phyloP scores from a whole-genome alignment of 345 rosid genomes.

The Arabidopsis arenosa region DNA sequence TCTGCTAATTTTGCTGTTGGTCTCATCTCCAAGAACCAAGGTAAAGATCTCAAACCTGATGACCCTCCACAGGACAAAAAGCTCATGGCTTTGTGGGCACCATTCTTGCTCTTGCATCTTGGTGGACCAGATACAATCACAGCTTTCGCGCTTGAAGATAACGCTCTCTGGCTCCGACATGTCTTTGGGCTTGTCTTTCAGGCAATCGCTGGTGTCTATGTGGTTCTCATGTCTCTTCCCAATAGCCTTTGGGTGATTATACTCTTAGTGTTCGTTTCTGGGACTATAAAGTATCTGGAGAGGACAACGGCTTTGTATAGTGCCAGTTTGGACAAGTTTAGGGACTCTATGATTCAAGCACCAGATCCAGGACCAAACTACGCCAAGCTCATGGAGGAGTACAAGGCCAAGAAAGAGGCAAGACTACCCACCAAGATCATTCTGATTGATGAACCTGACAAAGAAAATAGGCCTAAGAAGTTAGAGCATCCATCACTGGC shows the following conservation, averaged over 20 bases:
- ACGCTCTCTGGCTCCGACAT: slow-evolving; percentile 70
- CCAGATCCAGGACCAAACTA: slow-evolving; percentile 72
- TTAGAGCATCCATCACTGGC: slow-evolving; percentile 22
- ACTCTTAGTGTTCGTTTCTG: slow-evolving; percentile 54
- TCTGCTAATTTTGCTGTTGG: slow-evolving; percentile 65
- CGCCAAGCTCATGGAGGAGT: slow-evolving; percentile 70
- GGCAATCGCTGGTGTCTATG: slow-evolving; percentile 51
- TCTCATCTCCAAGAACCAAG: slow-evolving; percentile 58
- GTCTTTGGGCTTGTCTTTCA: slow-evolving; percentile 56
- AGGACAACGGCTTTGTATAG: slow-evolving; percentile 60
- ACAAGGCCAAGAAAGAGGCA: slow-evolving; percentile 54
- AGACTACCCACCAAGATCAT: slow-evolving; percentile 50
- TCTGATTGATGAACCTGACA: slow-evolving; percentile 54
- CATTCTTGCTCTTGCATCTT: slow-evolving; percentile 66
- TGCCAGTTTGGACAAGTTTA: slow-evolving; percentile 63
- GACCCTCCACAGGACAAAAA: slow-evolving; percentile 34
- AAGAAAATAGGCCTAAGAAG: slow-evolving; percentile 32
- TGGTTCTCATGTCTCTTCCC: slow-evolving; percentile 50
- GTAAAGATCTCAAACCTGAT: slow-evolving; percentile 13
- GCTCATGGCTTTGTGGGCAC: slow-evolving; percentile 74
- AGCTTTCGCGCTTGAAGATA: slow-evolving; percentile 69
- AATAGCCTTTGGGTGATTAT: slow-evolving; percentile 47
- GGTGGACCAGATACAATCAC: slow-evolving; percentile 80
- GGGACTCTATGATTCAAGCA: slow-evolving; percentile 59
- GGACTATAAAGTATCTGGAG: slow-evolving; percentile 66